Conservation (phyloP, 352 stramenopile genomes). For the Nothophytophthora sp. region DNA sequence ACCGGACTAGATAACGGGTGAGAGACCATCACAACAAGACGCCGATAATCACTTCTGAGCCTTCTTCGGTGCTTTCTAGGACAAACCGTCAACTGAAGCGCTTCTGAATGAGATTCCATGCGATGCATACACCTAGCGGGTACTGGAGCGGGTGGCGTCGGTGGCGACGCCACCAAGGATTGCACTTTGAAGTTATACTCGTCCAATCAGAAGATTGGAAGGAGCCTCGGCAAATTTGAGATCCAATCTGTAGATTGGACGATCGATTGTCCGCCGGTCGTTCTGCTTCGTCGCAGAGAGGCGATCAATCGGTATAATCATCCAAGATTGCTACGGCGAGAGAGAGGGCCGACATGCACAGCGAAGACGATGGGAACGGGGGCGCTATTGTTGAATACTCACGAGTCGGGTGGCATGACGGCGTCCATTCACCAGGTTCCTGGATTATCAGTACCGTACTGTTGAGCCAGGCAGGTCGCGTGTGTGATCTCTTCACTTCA, state of each 20-base stretch:
- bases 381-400: slow-evolving; percentile 21
- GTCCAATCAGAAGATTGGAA: slow-evolving; percentile 28
- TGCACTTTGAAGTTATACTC: slow-evolving; percentile 23
- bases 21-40: slow-evolving; percentile 19
- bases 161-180: neutral
- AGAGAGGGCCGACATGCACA: slow-evolving; percentile 19
- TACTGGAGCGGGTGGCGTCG: slow-evolving; percentile 9
- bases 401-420: neutral
- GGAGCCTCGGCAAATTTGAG: slow-evolving; percentile 8
- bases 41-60: no score
- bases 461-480: no score
- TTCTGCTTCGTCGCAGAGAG: neutral
- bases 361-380: slow-evolving; percentile 26
- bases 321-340: slow-evolving; percentile 5
- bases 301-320: neutral
- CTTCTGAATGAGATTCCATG: no score
- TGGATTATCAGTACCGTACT: no score
- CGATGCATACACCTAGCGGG: neutral
- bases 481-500: no score
- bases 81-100: no score
- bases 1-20: slow-evolving; percentile 24
- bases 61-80: no score
- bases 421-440: neutral
- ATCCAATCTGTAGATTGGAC: slow-evolving; percentile 30
- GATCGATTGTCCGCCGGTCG: neutral